Base-by-base conservation (phyloP, 805 yeast species). In the Metschnikowia drakensbergensis region DNA sequence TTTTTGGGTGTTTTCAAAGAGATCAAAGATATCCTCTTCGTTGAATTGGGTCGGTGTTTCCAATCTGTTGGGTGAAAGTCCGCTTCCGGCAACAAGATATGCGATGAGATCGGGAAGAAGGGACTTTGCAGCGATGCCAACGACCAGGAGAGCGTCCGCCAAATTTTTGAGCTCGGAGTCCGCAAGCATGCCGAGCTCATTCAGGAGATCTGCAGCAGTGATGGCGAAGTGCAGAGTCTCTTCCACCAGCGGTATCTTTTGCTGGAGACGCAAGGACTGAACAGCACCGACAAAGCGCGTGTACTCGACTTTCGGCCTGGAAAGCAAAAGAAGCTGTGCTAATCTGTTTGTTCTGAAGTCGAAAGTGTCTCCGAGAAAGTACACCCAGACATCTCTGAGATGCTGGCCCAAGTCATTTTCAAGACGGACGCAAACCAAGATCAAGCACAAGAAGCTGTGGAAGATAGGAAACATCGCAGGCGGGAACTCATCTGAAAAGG, bases 21-120 rank as follows among this genome's bases (percentile, higher is more conserved):
- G 8, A 30, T 54, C 58, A 28, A 54, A 51, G 6, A 57, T 25
- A 22, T 54, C 55, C 9, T 42, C 42, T 45, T 54, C 58, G 4
- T 49, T 49, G 34, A 50, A 51, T 28, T 43, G 46, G 9, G 43
- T 23, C 8, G 35, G 42, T 3, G 37, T 11, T 4, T 28, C 25
- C 22, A 49, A 43, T 33, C 27, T 51, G 22, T 23, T 37, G 8
- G 37, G 17, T 3, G 37, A 32, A 27, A 42, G 25, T 3, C 26
- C 32, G 32, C 27, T 26, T 34, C 38, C 45, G 4, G 26, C 17
- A 8, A 40, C 36, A 5, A 8, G n/a, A 11, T 40, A 32, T n/a
- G 43, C 36, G n/a, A 40, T 6, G 4, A 31, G 25, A 13, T 30
- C 29, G 10, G 43, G 17, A 5, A 31, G 43, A n/a, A 30, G 22